Conservation (phyloP, 2,329 filamentous ascomycete genomes). For the Monosporascus sp. region DNA sequence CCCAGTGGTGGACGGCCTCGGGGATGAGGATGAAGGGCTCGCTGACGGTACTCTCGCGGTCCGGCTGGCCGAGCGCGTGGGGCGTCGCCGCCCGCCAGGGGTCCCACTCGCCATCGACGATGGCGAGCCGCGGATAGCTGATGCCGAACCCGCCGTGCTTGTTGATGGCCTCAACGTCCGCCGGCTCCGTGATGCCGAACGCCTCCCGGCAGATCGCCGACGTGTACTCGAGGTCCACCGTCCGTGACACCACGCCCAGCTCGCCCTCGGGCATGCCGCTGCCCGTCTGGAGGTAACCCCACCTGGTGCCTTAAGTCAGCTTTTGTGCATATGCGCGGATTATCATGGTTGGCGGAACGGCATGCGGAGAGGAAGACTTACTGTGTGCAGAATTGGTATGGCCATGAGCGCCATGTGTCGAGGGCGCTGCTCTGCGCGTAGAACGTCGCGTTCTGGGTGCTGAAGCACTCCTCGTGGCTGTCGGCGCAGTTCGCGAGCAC, state of each 20-base stretch:
- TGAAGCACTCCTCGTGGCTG: constrained; percentile 33
- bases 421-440: constrained; percentile 30
- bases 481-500: constrained; percentile 17
- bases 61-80: constrained; percentile 55
- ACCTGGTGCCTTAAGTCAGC: constrained; percentile 38
- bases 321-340: not conserved
- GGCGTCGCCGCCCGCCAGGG: constrained; percentile 74
- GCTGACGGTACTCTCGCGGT: constrained; percentile 52
- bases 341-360: no score
- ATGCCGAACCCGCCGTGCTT: constrained; percentile 70
- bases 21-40: constrained; percentile 70
- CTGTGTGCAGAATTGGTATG: constrained; percentile 52
- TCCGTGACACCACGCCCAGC: constrained; percentile 66
- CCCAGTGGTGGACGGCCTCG: constrained; percentile 76
- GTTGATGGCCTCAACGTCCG: constrained; percentile 65
- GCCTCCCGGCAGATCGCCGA: constrained; percentile 57
- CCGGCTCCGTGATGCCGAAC: constrained; percentile 62
- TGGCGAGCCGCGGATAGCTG: constrained; percentile 68
- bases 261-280: constrained; percentile 58
- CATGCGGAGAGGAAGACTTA: constrained; percentile 23
- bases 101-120: constrained; percentile 72
- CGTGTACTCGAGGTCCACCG: constrained; percentile 58
- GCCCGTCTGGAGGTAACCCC: constrained; percentile 75
- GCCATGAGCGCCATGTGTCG: constrained; percentile 42
- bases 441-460: constrained; percentile 27